phyloP scores from a whole-genome alignment of 2,329 filamentous ascomycete species.

The Ceratocystis eucalypticola region DNA sequence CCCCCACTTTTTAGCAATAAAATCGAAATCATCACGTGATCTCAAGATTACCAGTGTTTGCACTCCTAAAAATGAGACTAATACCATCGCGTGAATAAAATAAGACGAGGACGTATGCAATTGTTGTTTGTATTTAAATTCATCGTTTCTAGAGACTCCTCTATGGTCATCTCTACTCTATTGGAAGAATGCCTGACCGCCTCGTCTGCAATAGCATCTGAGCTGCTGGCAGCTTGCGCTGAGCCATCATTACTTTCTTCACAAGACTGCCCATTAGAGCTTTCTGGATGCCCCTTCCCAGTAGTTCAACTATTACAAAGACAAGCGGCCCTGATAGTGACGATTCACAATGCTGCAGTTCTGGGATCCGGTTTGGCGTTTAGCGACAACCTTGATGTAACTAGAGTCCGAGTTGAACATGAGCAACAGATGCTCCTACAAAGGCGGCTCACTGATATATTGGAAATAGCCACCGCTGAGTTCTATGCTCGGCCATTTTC shows the following conservation, averaged over 20 bases:
- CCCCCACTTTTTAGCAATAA: neutral
- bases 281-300: conserved; percentile 14
- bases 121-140: neutral
- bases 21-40: neutral
- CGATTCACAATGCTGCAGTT: neutral
- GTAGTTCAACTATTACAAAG: conserved; percentile 14
- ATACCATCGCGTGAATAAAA: no score
- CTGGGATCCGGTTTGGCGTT: neutral
- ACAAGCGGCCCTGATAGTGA: conserved; percentile 3
- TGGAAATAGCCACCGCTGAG: conserved; percentile 14
- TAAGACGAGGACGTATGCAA: no score
- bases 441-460: conserved; percentile 14
- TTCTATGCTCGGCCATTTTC: conserved; percentile 18
- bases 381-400: neutral
- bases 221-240: conserved; percentile 5
- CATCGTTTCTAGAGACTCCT: no score
- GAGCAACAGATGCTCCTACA: neutral
- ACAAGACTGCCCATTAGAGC: conserved; percentile 6
- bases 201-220: conserved; percentile 7
- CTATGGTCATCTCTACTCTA: neutral
- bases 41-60: no score
- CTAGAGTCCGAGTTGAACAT: neutral
- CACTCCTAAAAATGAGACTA: no score
- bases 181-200: conserved; percentile 3
- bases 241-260: conserved; percentile 7